These are phyloP conservation scores for Claviceps africana DNA, from an alignment of 2,329 filamentous ascomycete genomes.

Conservation along the genomic window DNA sequence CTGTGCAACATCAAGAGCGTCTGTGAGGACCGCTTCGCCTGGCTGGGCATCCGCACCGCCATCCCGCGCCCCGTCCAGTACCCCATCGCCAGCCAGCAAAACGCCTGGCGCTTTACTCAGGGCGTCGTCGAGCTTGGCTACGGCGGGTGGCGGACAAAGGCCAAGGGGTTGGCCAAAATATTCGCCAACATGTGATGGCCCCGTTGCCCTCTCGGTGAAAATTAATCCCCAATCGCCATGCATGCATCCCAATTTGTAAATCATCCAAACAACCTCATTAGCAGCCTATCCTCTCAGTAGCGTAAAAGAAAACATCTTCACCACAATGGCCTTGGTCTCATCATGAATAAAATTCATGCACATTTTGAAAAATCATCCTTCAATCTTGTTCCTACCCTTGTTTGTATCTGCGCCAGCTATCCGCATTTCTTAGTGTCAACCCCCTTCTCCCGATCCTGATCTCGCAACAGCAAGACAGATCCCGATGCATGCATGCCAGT, in stretches of 20 bases:
- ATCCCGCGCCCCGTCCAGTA: slow-evolving; percentile 76
- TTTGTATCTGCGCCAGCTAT: no score
- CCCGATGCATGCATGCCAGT: not conserved
- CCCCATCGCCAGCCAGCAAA: slow-evolving; percentile 52
- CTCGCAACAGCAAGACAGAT: not conserved
- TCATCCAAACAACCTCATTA: no score
- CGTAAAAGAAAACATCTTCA: no score
- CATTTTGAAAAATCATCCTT: no score
- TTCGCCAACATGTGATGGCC: slow-evolving; percentile 26
- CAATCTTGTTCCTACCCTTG: no score
- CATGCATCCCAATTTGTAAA: not conserved
- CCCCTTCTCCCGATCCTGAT: no score
- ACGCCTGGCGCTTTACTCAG: slow-evolving; percentile 51
- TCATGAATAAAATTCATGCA: no score
- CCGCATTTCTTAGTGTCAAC: no score
- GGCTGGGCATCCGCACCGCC: slow-evolving; percentile 51
- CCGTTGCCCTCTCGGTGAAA: not conserved
- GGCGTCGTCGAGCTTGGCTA: slow-evolving; percentile 50
- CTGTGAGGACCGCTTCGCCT: slow-evolving; percentile 57
- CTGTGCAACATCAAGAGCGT: slow-evolving; percentile 82
- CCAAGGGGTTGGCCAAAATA: slow-evolving; percentile 26
- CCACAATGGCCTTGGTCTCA: no score
- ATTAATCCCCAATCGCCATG: not conserved
- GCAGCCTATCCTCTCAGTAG: no score
- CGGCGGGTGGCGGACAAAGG: slow-evolving; percentile 25